Evolutionary conservation across 108 stramenopile species (phyloP).

Genomic region (Nitzschia sp.): DNA sequence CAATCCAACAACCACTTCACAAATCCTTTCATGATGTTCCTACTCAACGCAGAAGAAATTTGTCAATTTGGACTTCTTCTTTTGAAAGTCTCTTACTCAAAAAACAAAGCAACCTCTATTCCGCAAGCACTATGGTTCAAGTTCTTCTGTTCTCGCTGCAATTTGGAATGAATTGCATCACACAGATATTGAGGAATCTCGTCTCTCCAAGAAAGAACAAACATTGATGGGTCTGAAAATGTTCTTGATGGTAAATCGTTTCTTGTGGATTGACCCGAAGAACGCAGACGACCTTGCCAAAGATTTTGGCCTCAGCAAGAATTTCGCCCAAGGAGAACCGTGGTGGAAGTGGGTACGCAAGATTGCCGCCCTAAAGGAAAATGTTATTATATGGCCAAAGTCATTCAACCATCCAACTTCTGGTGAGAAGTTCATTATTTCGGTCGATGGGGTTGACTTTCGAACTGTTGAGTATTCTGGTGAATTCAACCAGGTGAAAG

Average conservation of each 20-base stretch:
- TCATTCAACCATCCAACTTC: background rate
- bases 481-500: background rate
- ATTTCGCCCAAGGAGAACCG: background rate
- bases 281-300: background rate
- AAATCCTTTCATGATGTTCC: too few species aligned
- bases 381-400: conserved; percentile 28
- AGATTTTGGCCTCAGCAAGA: background rate
- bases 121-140: background rate
- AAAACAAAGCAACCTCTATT: background rate
- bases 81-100: too few species aligned
- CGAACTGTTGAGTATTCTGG: conserved; percentile 11
- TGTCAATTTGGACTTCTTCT: too few species aligned
- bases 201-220: background rate
- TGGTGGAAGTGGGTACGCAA: conserved; percentile 6
- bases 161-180: background rate
- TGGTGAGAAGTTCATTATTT: conserved; percentile 17
- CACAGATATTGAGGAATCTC: background rate
- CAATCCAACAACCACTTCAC: too few species aligned
- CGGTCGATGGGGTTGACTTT: conserved; percentile 5
- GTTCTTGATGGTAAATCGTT: conserved; percentile 13
- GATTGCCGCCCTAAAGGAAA: conserved; percentile 16
- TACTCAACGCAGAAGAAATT: too few species aligned
- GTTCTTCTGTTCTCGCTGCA: background rate
- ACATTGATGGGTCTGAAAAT: background rate
- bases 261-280: conserved; percentile 16